Evolutionary conservation across 768 basidiomycete genomes (phyloP).

Genomic region (Lyophyllum decastes): DNA sequence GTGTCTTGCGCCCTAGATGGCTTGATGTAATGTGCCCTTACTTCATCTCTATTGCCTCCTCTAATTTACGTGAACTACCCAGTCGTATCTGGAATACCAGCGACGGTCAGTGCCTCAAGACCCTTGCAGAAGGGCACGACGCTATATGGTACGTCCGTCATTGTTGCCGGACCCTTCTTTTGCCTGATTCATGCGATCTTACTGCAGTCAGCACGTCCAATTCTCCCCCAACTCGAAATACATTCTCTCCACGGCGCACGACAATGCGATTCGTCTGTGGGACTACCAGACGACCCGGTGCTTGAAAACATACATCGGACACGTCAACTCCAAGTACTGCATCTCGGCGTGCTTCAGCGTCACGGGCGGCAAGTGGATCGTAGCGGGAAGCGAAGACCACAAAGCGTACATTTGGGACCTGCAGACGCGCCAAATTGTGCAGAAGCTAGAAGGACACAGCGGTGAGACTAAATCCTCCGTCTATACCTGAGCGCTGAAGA

Average conservation of each 20-base stretch:
- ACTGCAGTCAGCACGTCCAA: constrained; percentile 79
- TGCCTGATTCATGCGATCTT: background rate
- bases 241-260: constrained; percentile 91
- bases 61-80: constrained; percentile 7
- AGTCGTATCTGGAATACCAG: constrained; percentile 96
- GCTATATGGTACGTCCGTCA: constrained; percentile 65
- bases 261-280: constrained; percentile 92
- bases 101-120: constrained; percentile 94
- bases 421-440: constrained; percentile 83
- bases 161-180: background rate
- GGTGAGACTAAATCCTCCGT: constrained; percentile 40
- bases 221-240: constrained; percentile 97
- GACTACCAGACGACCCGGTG: constrained; percentile 91
- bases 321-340: constrained; percentile 81
- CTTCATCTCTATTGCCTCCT: constrained; percentile 1
- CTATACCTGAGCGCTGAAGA: background rate
- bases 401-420: constrained; percentile 92
- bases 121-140: constrained; percentile 86
- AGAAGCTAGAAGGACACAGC: constrained; percentile 74
- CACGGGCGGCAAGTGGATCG: constrained; percentile 87
- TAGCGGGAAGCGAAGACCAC: constrained; percentile 89
- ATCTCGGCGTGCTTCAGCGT: constrained; percentile 84
- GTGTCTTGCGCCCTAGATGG: constrained; percentile 93
- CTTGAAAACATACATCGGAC: constrained; percentile 87
- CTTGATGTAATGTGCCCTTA: constrained; percentile 70